These are phyloP conservation scores for Mycena galericulata DNA, from an alignment of 768 basidiomycete species.

Conservation along the genomic window DNA sequence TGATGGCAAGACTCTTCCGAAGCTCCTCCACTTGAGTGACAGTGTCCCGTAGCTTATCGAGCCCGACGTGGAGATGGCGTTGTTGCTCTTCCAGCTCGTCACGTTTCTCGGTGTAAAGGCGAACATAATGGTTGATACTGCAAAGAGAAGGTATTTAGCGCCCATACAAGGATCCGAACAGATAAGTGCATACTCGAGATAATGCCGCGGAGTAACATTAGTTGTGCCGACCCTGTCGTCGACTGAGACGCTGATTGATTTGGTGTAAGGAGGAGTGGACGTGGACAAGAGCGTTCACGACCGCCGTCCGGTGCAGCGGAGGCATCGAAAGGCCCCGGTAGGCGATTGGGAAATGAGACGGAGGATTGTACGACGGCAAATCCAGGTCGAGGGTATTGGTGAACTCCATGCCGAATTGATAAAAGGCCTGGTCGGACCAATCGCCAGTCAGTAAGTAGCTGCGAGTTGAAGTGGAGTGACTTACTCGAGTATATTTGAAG, in stretches of 20 bases:
- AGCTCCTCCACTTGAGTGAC: constrained; percentile 98
- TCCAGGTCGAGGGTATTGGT: constrained; percentile 95
- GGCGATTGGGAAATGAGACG: constrained; percentile 87
- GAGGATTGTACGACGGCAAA: constrained; percentile 81
- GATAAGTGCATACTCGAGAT: constrained; percentile 85
- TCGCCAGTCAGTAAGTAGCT: too few species aligned
- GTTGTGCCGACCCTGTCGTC: constrained; percentile 95
- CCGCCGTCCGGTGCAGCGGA: constrained; percentile 90
- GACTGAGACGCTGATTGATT: constrained; percentile 89
- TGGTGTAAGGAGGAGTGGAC: constrained; percentile 92
- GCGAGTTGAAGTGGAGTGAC: too few species aligned
- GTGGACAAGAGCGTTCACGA: constrained; percentile 93
- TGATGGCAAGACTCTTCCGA: constrained; percentile 93
- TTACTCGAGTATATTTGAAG: too few species aligned
- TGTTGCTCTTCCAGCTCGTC: constrained; percentile 99
- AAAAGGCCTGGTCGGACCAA: constrained; percentile 99
- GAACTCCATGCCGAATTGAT: constrained; percentile 98
- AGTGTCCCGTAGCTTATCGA: constrained; percentile 96
- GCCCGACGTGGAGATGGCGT: constrained; percentile 96
- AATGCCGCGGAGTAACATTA: constrained; percentile 98
- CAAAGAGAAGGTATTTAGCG: constrained; percentile 26
- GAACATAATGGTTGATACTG: constrained; percentile 97
- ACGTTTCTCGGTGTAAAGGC: constrained; percentile 94
- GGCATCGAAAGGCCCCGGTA: constrained; percentile 88
- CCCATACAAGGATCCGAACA: constrained; percentile 1